phyloP scores from a whole-genome alignment of 768 basidiomycete genomes.

The Kwoniella dejecticola region DNA sequence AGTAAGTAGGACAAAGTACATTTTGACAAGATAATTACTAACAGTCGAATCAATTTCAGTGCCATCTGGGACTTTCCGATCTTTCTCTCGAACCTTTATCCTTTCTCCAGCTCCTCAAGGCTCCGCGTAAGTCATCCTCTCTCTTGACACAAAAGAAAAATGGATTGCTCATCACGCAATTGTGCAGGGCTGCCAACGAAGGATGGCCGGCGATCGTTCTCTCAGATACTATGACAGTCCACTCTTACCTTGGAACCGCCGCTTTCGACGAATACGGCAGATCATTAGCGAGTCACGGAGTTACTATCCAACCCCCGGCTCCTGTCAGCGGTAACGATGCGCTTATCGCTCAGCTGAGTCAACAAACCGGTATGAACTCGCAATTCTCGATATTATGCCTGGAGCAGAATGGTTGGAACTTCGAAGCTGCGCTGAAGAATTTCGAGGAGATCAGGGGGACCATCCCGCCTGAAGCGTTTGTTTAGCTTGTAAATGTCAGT shows the following conservation, averaged over 20 bases:
- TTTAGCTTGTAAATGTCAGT: neutral
- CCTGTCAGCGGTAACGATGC: constrained; percentile 57
- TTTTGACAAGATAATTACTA: neutral
- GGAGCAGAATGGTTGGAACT: constrained; percentile 79
- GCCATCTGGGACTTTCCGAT: constrained; percentile 75
- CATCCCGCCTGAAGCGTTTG: constrained; percentile 53
- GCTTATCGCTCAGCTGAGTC: constrained; percentile 63
- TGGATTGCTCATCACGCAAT: too few species aligned
- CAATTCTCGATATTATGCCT: constrained; percentile 83
- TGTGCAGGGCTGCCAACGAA: constrained; percentile 69
- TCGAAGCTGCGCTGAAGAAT: constrained; percentile 75
- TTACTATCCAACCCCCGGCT: constrained; percentile 48
- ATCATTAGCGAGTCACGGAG: constrained; percentile 49
- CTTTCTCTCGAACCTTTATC: constrained; percentile 91
- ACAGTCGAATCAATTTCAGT: constrained; percentile 57
- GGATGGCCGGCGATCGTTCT: constrained; percentile 91
- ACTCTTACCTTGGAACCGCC: constrained; percentile 77
- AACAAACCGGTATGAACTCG: constrained; percentile 75
- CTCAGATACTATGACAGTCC: constrained; percentile 82
- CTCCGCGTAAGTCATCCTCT: constrained; percentile 73
- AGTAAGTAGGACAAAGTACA: constrained; percentile 60
- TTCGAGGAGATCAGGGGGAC: constrained; percentile 71
- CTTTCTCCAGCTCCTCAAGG: constrained; percentile 76
- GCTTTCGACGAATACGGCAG: constrained; percentile 65
- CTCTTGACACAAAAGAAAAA: neutral